Evolutionary conservation across 805 yeast species (phyloP), one percentile per base, ranked within the genome.

Genomic region (Suhomyces tanzawaensis): DNA sequence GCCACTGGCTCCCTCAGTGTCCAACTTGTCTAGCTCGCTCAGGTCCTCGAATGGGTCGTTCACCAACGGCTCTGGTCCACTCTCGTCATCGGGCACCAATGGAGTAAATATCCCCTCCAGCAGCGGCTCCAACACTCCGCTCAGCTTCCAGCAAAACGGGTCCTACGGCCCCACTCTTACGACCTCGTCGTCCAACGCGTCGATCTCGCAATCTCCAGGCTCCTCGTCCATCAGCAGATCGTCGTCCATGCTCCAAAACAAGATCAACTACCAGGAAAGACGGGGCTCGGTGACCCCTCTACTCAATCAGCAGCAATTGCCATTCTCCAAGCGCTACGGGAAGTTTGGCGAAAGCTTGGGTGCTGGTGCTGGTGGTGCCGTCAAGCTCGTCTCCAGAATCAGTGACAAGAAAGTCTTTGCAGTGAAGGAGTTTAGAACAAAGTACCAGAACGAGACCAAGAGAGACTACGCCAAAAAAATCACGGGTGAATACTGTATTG

Each of bases 341-440:
- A 85, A 82, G 57, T 81, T 84, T 38, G 95, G 95, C 37, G 91
- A 88, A 45, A 85, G 78, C 41, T 71, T 90, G 33, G 97, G 96
- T 39, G 93, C 93, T 15, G 97, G 97, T 37, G 96, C 96, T 2
- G 97, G 97, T 34, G 97, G 97, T 3, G 76, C 83, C 12, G 97
- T 90, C 23, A 79, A 81, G 52, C 69, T 89, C 34, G 82, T 87
- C 32, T 81, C 72, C 36, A 66, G 95, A 48, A 62, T 76, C 3
- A 61, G 75, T 2, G 96, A 89, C 62, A 65, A 69, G 21, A 75
- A 79, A 51, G 76, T 85, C 2, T 89, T 87, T 69, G 97, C 97
- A 0, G 96, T 90, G 17, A 90, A 90, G 60, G 96, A 90, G 61
- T 90, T 89, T 58, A 75, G 96, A 47, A 77, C 86, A 13, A 79